These are phyloP conservation scores for Knufia fluminis DNA, from an alignment of 2,329 filamentous ascomycete species.

Conservation along the genomic window DNA sequence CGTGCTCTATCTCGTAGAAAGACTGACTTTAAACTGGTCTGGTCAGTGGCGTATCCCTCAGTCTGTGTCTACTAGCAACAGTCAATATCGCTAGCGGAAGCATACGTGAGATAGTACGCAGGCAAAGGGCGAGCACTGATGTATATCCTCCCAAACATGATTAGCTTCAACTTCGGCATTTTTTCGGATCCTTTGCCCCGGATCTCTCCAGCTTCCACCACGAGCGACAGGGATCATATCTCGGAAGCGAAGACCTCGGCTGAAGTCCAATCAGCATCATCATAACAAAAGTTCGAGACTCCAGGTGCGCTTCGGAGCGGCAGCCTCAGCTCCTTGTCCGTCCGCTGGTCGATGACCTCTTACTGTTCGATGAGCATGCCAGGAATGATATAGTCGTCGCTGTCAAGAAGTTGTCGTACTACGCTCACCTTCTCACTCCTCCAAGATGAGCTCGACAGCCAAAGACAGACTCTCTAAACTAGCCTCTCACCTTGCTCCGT, in stretches of 20 bases:
- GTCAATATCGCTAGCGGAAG: no score
- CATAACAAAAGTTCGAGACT: not conserved
- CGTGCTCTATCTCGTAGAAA: no score
- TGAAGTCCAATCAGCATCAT: not conserved
- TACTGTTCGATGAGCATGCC: no score
- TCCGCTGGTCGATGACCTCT: no score
- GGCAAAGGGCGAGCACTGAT: no score
- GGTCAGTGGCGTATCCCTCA: no score
- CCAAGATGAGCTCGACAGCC: slow-evolving; percentile 5
- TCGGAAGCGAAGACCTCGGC: not conserved
- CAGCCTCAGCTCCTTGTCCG: not conserved
- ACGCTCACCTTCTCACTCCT: not conserved
- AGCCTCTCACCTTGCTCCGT: slow-evolving; percentile 25
- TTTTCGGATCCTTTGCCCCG: not conserved
- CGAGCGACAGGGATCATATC: no score
- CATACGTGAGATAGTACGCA: no score
- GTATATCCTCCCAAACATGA: no score
- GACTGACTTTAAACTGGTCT: no score
- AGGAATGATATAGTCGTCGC: not conserved
- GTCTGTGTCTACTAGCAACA: no score
- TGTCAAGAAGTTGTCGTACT: not conserved
- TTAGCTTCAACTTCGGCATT: no score
- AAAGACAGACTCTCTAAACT: slow-evolving; percentile 23
- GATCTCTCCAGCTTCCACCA: not conserved
- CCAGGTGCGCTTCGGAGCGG: not conserved